Conservation (phyloP, 2,329 filamentous ascomycete species). For the Byssoonygena ceratinophila region DNA sequence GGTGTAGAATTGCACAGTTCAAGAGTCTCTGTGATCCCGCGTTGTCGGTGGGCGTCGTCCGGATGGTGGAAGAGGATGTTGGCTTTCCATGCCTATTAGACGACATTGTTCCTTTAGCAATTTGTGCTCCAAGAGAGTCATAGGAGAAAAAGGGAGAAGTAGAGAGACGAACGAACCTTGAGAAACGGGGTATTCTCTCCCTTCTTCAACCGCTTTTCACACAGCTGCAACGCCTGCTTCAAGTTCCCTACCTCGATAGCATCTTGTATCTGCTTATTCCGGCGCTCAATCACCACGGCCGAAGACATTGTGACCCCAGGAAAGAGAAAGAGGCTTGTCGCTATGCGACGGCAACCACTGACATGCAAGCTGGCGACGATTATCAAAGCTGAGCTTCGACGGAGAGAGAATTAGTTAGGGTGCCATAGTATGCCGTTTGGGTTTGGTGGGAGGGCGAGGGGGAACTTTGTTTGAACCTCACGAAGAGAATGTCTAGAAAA, state of each 20-base stretch:
- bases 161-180: slow-evolving; percentile 23
- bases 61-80: slow-evolving; percentile 33
- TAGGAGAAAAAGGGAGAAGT: neutral
- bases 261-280: slow-evolving; percentile 42
- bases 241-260: slow-evolving; percentile 39
- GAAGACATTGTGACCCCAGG: slow-evolving; percentile 24
- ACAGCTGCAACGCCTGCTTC: slow-evolving; percentile 41
- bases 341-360: neutral
- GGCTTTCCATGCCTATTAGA: slow-evolving; percentile 36
- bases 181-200: slow-evolving; percentile 37
- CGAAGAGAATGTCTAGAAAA: too few species aligned
- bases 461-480: too few species aligned
- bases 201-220: slow-evolving; percentile 47
- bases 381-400: neutral
- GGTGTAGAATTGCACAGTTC: slow-evolving; percentile 35
- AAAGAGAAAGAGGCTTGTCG: neutral
- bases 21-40: slow-evolving; percentile 36
- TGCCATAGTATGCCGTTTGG: too few species aligned
- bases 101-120: neutral
- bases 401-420: neutral
- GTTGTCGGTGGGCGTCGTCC: slow-evolving; percentile 34
- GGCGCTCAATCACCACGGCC: slow-evolving; percentile 34
- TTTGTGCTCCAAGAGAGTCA: neutral
- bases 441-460: too few species aligned
- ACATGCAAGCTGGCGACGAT: neutral